A percentile compares a stretch with the other conserved stretches of the same genome.
Conservation (phyloP, 73 alveolate genomes). For the Paramecium bursaria region DNA sequence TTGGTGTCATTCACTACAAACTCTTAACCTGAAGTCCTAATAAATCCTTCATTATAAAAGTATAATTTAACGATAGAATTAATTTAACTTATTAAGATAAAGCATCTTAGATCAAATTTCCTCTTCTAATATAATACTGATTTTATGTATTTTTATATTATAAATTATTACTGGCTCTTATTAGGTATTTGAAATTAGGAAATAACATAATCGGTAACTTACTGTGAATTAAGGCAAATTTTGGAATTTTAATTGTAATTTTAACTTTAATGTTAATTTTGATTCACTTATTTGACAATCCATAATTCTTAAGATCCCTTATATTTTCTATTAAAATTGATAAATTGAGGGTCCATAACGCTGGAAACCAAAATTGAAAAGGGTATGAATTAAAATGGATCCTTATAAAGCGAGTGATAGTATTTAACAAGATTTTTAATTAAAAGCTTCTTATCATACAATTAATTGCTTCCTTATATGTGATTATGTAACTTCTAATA, state of each 20-base stretch:
- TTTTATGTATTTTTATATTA: conserved; percentile 27
- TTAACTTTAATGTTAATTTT: no score
- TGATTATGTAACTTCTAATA: conserved; percentile 39
- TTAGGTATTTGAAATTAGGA: neutral
- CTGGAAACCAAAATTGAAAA: conserved; percentile 7
- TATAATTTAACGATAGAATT: conserved; percentile 60
- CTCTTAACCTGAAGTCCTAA: conserved; percentile 20
- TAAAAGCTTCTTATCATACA: neutral
- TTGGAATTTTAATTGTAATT: neutral
- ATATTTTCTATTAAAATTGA: neutral
- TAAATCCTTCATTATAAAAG: conserved; percentile 66
- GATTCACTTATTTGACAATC: conserved; percentile 3
- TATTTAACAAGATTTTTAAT: neutral
- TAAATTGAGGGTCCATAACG: neutral
- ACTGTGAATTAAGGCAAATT: conserved; percentile 2
- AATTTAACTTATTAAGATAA: conserved; percentile 36
- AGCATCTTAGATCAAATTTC: conserved; percentile 65
- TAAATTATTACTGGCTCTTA: conserved; percentile 5
- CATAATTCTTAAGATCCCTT: conserved; percentile 22
- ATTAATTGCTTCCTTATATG: neutral
- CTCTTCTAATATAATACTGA: conserved; percentile 45
- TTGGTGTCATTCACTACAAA: conserved; percentile 11
- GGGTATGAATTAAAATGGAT: neutral
- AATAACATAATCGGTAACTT: neutral
- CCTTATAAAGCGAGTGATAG: neutral